Evolutionary conservation across 2,329 filamentous ascomycete genomes (phyloP), one percentile per base, ranked within the genome.

Genomic region (Colletotrichum liaoningense): DNA sequence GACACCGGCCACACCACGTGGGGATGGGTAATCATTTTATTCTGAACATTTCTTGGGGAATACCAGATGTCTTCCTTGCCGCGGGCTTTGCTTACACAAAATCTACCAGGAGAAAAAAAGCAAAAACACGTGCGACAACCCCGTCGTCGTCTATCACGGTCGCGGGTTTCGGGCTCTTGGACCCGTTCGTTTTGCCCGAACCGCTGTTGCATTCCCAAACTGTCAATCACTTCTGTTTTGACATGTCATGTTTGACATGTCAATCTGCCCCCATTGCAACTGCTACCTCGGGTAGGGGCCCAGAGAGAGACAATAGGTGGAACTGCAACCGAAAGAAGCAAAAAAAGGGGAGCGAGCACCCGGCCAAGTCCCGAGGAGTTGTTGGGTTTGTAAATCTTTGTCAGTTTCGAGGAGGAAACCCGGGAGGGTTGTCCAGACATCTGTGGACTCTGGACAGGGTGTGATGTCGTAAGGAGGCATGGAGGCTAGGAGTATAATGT

Each of bases 21-120:
- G 71, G 71, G 60, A 66, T 55, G 28, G 56, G 62, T 56, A 56
- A 57, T 38, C 49, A 28, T 70, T 70, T 70, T 73, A 73, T 65
- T 60, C 5, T 57, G 33, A 19, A 55, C 11, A n/a, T 42, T 33
- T 6, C 33, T 57, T 26, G 22, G n/a, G 58, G 6, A 46, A 35
- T n/a, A 5, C n/a, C 33, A n/a, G 26, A 28, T 35, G 52, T 24
- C 35, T 42, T 28, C 54, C n/a, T 19, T 38, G 30, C n/a, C 24
- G 55, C 55, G 8, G 28, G 46, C 54, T 26, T 9, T 38, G 16
- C 38, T 49, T 49, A 19, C 46, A 55, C 49, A 42, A 65, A 56
- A 49, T n/a, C 7, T 22, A 49, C 3, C 42, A 49, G n/a, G 19
- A 22, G 42, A 8, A 6, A 69, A n/a, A 4, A n/a, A 28, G n/a